phyloP scores from a whole-genome alignment of 2,329 filamentous ascomycete genomes.

The Clathrospora elynae region DNA sequence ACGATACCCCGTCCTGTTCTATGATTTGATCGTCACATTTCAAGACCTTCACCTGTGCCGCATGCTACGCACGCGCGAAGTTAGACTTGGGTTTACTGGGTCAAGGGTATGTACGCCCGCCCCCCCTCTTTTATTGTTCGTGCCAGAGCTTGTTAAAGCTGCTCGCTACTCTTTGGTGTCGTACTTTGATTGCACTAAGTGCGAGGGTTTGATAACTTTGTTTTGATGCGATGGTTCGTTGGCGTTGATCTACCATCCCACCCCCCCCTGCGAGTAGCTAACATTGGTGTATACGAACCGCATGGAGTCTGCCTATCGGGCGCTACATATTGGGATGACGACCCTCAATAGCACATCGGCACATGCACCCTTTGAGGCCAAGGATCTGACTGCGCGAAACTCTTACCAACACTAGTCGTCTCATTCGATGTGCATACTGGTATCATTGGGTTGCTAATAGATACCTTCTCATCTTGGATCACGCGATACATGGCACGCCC shows the following conservation, averaged over 20 bases:
- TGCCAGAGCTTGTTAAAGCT: background rate
- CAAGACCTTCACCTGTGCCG: background rate
- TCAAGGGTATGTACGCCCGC: background rate
- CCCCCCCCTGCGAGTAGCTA: too few species aligned
- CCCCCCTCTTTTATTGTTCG: background rate
- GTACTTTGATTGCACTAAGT: too few species aligned
- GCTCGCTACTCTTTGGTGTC: background rate
- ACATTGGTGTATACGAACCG: too few species aligned
- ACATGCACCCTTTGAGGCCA: too few species aligned
- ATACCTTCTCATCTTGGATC: too few species aligned
- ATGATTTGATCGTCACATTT: background rate
- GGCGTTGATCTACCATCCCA: too few species aligned
- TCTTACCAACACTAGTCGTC: background rate
- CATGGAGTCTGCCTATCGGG: too few species aligned
- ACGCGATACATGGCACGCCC: background rate
- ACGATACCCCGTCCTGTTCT: background rate
- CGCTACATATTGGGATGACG: too few species aligned
- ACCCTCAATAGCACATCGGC: too few species aligned
- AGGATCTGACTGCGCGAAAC: too few species aligned
- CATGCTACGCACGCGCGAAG: background rate
- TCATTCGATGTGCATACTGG: background rate
- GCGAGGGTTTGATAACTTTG: too few species aligned
- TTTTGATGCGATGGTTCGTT: too few species aligned
- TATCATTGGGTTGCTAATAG: background rate
- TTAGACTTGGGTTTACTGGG: slow-evolving; percentile 1